Base-by-base conservation (phyloP, 768 basidiomycete species). In the Phylloporus sp. region DNA sequence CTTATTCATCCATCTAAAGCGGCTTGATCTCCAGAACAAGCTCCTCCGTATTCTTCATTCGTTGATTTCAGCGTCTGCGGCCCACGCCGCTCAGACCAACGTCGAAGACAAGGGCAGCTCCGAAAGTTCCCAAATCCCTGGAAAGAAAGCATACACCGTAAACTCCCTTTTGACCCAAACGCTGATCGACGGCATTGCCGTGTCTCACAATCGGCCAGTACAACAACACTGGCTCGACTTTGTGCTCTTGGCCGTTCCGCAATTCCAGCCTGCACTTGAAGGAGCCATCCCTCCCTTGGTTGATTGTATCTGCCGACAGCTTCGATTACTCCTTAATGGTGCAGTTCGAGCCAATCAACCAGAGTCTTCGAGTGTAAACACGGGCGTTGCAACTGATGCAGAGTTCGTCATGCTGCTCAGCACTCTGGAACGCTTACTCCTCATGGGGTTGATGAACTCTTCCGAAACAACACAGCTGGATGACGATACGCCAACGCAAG, bases 181-280 rank as follows among this genome's bases (percentile, higher is more conserved):
- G 0, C 73, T 97, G 20, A 74, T 87, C 16, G 91, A 95, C 62
- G 95, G 91, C 3, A 82, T 98, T 42, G 73, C 84, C 11, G 66
- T 74, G 5, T 72, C 76, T 10, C 69, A 78, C 27, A 97, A 95
- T 69, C 81, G 85, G 26, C 78, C 91, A 1, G 79, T 95, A 23
- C 68, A 95, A 27, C 95, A 97, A 62, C 91, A 97, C 60, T 98
- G 95, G 95, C 76, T 98, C 24, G 95, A 98, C 65, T 98, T 99
- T 66, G 78, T 97, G 53, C 78, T 95, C 48, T 90, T 91, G 84
- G 90, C 92, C 1, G 72, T 95, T 16, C 85, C 91, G 5, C 90
- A 92, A 59, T 90, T 93, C 63, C 86, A 88, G 52, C 84, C 84
- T 18, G 73, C 80, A 2, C 72, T 91, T 1, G 81, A 85, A 46